Base-by-base conservation (phyloP, 2,329 filamentous ascomycete species). In the Penicillium sp. region DNA sequence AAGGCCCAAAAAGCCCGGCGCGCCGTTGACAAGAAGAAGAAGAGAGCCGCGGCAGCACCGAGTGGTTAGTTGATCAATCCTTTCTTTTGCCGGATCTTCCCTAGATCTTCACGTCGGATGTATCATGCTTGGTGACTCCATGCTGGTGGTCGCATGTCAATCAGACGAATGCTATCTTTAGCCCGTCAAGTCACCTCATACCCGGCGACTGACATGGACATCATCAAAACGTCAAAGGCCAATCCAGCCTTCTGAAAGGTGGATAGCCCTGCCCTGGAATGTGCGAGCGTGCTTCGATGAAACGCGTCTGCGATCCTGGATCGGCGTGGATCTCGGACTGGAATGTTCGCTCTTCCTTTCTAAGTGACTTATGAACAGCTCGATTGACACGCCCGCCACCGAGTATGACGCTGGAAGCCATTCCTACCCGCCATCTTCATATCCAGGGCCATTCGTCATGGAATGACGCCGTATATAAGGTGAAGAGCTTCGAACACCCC, bases 401-500 rank as follows among this genome's bases (percentile, higher is more conserved):
- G 24, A 48, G 42, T 53, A 60, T 60, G 58, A 60, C 44, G 54
- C 44, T 18, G 37, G 52, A 49, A 25, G 13, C 39, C 54, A 55
- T 54, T 60, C 45, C 52, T 58, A 38, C 55, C 57, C 38, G 59
- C 59, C 59, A 55, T 59, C 50, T 28, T 27, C 44, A 50, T 51
- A 51, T 31, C 15, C 27, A 31, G 41, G 29, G 49, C 40, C 28
- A 9, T 42, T 15, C 29, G 6, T 29, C n/a, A n/a, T 44, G 47
- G 49, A 48, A 55, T 54, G 46, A 49, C 12, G 13, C 23, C 2
- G 12, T 43, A 49, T 54, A 56, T 56, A 56, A 56, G 15, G 13
- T 7, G 27, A 37, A 29, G 3, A 12, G 15, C 7, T 27, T 23
- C 13, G n/a, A 24, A 6, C 12, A 6, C 23, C 13, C 3, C 20